Percentiles rank a stretch among this genome's conserved stretches.
These are phyloP conservation scores for Flueggea neowawraea DNA, from an alignment of 441 rosid species.

Conservation along the genomic window DNA sequence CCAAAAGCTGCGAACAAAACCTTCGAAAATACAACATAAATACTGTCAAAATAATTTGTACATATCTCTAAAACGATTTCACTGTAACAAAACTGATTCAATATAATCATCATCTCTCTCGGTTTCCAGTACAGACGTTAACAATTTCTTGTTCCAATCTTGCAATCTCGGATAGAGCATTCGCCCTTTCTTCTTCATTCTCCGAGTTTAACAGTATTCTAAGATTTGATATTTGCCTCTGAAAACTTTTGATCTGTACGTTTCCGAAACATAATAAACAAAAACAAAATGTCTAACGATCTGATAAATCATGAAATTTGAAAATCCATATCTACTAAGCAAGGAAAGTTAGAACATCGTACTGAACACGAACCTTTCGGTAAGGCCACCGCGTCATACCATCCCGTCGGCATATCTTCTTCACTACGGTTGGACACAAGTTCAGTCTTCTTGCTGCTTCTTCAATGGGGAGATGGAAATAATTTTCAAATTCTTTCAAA, in stretches of 20 bases:
- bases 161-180: slow-evolving; percentile 25
- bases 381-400: slow-evolving; percentile 63
- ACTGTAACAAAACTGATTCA: background rate
- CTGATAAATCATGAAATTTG: background rate
- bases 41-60: too few relatives aligned
- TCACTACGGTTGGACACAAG: slow-evolving; percentile 63
- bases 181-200: slow-evolving; percentile 20
- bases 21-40: too few relatives aligned
- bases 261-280: background rate
- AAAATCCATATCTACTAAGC: too few relatives aligned
- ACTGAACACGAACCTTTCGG: slow-evolving; percentile 41
- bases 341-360: background rate
- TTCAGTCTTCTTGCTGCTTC: slow-evolving; percentile 43
- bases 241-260: slow-evolving; percentile 40
- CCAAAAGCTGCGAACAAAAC: too few relatives aligned
- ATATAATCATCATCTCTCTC: background rate
- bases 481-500: slow-evolving; percentile 30
- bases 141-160: slow-evolving; percentile 23
- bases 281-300: background rate
- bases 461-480: slow-evolving; percentile 56
- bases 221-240: slow-evolving; percentile 23
- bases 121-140: slow-evolving; percentile 17
- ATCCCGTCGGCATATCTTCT: slow-evolving; percentile 54
- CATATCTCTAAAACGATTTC: too few relatives aligned
- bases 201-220: background rate